A percentile compares a stretch with the other conserved stretches of the same genome.
Evolutionary conservation across 2,329 filamentous ascomycete species (phyloP).

Genomic region (Cadophora sp.): DNA sequence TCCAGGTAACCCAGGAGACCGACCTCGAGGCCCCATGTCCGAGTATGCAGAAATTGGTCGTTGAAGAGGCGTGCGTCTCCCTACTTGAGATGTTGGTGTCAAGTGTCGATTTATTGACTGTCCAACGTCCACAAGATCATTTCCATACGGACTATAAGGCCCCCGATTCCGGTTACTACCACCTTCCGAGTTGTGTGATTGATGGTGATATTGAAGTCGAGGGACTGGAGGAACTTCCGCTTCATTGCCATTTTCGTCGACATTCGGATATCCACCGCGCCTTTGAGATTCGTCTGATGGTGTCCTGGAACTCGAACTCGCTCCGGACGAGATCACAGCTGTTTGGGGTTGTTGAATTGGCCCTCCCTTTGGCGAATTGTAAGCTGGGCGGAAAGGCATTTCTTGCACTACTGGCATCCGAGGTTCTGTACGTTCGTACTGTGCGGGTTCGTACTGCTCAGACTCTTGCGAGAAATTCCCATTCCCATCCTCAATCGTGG

Average conservation of each 20-base stretch:
- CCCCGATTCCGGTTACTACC: slow-evolving; percentile 42
- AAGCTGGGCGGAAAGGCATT: slow-evolving; percentile 42
- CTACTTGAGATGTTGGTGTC: slow-evolving; percentile 61
- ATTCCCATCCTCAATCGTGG: slow-evolving; percentile 53
- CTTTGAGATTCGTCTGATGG: slow-evolving; percentile 34
- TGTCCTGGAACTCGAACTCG: slow-evolving; percentile 34
- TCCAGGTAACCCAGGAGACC: slow-evolving; percentile 55
- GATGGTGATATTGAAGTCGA: slow-evolving; percentile 66
- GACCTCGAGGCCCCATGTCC: slow-evolving; percentile 69
- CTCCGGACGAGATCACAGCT: slow-evolving; percentile 42
- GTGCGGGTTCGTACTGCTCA: slow-evolving; percentile 27
- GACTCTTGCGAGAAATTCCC: slow-evolving; percentile 30
- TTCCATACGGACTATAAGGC: slow-evolving; percentile 25
- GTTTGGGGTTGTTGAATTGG: slow-evolving; percentile 44
- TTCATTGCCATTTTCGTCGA: slow-evolving; percentile 38
- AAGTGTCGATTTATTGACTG: slow-evolving; percentile 65
- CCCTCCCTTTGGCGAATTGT: slow-evolving; percentile 34
- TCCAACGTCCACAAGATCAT: slow-evolving; percentile 52
- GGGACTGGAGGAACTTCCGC: slow-evolving; percentile 50
- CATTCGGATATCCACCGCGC: slow-evolving; percentile 28
- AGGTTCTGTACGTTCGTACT: slow-evolving; percentile 22
- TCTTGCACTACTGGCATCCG: slow-evolving; percentile 34
- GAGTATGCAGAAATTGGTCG: slow-evolving; percentile 82
- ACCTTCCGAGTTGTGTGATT: slow-evolving; percentile 52
- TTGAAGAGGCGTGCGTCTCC: slow-evolving; percentile 63